Conservation (phyloP, 2,329 filamentous ascomycete species). For the Fusarium sp. region DNA sequence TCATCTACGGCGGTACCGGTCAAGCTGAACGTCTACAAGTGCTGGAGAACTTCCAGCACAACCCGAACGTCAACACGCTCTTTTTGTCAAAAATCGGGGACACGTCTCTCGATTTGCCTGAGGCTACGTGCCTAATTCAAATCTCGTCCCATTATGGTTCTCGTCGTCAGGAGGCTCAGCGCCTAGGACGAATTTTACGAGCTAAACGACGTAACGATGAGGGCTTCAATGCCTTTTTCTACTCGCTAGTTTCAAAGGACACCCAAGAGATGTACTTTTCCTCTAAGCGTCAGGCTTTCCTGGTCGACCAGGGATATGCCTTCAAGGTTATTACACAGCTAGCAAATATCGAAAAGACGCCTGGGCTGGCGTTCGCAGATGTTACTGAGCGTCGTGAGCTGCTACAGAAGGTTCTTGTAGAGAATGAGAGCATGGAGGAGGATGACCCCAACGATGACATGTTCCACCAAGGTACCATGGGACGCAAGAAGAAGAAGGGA, state of each 20-base stretch:
- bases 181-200: conserved; percentile 90
- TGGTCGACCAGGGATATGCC: conserved; percentile 97
- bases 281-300: conserved; percentile 94
- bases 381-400: conserved; percentile 86
- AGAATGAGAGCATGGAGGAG: conserved; percentile 81
- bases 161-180: conserved; percentile 94
- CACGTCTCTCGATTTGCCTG: conserved; percentile 95
- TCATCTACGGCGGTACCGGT: conserved; percentile 89
- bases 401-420: conserved; percentile 88
- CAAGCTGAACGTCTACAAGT: conserved; percentile 89
- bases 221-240: conserved; percentile 99
- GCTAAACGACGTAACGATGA: conserved; percentile 97
- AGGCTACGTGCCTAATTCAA: conserved; percentile 96
- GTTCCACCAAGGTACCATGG: conserved; percentile 60
- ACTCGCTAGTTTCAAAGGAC: conserved; percentile 96
- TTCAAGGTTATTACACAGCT: conserved; percentile 99
- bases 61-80: conserved; percentile 88
- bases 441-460: conserved; percentile 71
- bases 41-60: conserved; percentile 94
- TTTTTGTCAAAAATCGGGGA: conserved; percentile 98
- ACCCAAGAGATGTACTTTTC: conserved; percentile 99
- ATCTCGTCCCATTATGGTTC: conserved; percentile 98
- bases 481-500: conserved; percentile 66
- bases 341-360: conserved; percentile 87
- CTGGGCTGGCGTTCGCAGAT: conserved; percentile 83